These are phyloP conservation scores for Draba incana DNA, from an alignment of 345 rosid species.

Conservation along the genomic window DNA sequence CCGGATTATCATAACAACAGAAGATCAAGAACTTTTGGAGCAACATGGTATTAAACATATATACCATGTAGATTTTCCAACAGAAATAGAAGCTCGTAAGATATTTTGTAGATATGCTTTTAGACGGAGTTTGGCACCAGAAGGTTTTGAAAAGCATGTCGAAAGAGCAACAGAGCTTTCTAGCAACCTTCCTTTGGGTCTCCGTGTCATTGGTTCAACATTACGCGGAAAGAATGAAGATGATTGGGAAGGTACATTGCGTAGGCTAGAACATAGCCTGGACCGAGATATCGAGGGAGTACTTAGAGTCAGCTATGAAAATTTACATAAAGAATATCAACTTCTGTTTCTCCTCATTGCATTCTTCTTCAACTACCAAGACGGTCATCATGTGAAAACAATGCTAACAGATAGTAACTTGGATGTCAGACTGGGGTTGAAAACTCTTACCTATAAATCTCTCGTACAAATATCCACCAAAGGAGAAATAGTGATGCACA, in stretches of 20 bases:
- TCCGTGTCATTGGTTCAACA: too few relatives aligned
- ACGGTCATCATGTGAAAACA: too few relatives aligned
- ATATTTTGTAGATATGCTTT: conserved; percentile 18
- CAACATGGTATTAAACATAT: not conserved
- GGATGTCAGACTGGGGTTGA: not conserved
- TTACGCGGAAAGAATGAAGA: not conserved
- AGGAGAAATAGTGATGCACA: conserved; percentile 32
- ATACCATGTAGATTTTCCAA: conserved; percentile 16
- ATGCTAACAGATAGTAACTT: too few relatives aligned
- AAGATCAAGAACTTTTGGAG: conserved; percentile 4
- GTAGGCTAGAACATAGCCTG: not conserved
- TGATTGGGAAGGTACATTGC: not conserved
- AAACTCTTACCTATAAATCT: conserved; percentile 19
- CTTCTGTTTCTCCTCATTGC: conserved; percentile 36
- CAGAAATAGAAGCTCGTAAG: not conserved
- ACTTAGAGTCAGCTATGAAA: conserved; percentile 39
- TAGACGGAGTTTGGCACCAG: not conserved
- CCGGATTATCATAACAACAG: conserved; percentile 2
- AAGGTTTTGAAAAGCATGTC: not conserved
- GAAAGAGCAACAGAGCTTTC: not conserved
- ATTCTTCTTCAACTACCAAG: too few relatives aligned
- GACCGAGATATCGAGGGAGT: not conserved
- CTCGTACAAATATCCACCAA: conserved; percentile 12
- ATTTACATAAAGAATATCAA: conserved; percentile 22
- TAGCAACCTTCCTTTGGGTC: too few relatives aligned